These are phyloP conservation scores for Dalbergia cochinchinensis DNA, from an alignment of 306 rosid genomes.

Conservation along the genomic window DNA sequence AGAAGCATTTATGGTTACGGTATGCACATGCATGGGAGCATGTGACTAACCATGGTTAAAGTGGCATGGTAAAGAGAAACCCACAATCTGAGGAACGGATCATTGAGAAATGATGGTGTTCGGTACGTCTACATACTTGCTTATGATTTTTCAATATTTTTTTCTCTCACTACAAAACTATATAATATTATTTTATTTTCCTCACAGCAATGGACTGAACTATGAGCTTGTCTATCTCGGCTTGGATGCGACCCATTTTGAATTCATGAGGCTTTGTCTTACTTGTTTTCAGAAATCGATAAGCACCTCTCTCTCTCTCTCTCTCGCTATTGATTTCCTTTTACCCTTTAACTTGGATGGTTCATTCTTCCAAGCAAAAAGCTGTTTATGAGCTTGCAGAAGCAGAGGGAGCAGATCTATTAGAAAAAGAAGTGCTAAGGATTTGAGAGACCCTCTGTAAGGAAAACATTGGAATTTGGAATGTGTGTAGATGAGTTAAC, in stretches of 20 bases:
- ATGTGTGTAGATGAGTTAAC: slow-evolving; percentile 44
- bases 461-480: slow-evolving; percentile 78
- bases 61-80: slow-evolving; percentile 51
- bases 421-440: slow-evolving; percentile 75
- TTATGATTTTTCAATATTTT: slow-evolving; percentile 28
- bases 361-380: slow-evolving; percentile 90
- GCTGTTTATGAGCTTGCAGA: slow-evolving; percentile 87
- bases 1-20: slow-evolving; percentile 60
- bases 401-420: slow-evolving; percentile 82
- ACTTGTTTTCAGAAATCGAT: slow-evolving; percentile 82
- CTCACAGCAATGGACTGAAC: slow-evolving; percentile 30
- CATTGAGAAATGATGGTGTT: slow-evolving; percentile 95
- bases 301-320: slow-evolving; percentile 47
- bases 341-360: slow-evolving; percentile 61
- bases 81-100: slow-evolving; percentile 62
- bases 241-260: slow-evolving; percentile 63
- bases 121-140: slow-evolving; percentile 54
- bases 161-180: not conserved
- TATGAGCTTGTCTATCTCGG: slow-evolving; percentile 61
- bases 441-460: slow-evolving; percentile 56
- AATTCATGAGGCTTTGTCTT: slow-evolving; percentile 73
- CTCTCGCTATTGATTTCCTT: slow-evolving; percentile 39
- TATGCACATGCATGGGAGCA: slow-evolving; percentile 52
- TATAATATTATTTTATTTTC: no score
- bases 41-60: slow-evolving; percentile 76